Conservation (phyloP, 2,329 filamentous ascomycete species). For the Neonectria ditissima region DNA sequence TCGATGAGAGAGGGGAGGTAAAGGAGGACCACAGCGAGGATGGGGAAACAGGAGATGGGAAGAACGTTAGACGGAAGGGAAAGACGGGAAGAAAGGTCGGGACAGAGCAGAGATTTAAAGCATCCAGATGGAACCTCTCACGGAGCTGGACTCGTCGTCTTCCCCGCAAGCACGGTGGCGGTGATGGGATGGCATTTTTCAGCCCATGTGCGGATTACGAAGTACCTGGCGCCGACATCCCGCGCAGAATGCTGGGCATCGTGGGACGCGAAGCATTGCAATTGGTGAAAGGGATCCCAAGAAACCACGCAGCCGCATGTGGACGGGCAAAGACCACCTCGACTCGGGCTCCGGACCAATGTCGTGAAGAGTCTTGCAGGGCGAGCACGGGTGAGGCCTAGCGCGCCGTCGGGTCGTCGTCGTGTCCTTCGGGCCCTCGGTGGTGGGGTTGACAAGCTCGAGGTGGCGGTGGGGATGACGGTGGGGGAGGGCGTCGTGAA, state of each 20-base stretch:
- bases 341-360: slow-evolving; percentile 34
- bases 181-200: slow-evolving; percentile 5
- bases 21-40: neutral
- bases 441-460: slow-evolving; percentile 38
- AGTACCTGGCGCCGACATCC: slow-evolving; percentile 6
- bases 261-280: slow-evolving; percentile 16
- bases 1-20: neutral
- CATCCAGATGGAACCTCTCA: neutral
- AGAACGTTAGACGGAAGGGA: slow-evolving; percentile 2
- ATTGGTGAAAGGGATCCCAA: slow-evolving; percentile 19
- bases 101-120: slow-evolving; percentile 15
- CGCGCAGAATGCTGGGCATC: slow-evolving; percentile 8
- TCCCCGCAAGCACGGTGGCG: slow-evolving; percentile 13
- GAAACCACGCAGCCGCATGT: slow-evolving; percentile 15
- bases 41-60: neutral
- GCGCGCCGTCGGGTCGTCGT: slow-evolving; percentile 46
- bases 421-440: slow-evolving; percentile 44
- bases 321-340: slow-evolving; percentile 31
- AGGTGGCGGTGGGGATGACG: slow-evolving; percentile 13
- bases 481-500: slow-evolving; percentile 32
- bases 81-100: slow-evolving; percentile 9
- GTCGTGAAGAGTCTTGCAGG: slow-evolving; percentile 22
- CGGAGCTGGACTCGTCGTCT: slow-evolving; percentile 3
- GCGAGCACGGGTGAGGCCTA: slow-evolving; percentile 31
- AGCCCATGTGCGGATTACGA: slow-evolving; percentile 13